Evolutionary conservation across 306 rosid genomes (phyloP).

Genomic region (Betula pendula): DNA sequence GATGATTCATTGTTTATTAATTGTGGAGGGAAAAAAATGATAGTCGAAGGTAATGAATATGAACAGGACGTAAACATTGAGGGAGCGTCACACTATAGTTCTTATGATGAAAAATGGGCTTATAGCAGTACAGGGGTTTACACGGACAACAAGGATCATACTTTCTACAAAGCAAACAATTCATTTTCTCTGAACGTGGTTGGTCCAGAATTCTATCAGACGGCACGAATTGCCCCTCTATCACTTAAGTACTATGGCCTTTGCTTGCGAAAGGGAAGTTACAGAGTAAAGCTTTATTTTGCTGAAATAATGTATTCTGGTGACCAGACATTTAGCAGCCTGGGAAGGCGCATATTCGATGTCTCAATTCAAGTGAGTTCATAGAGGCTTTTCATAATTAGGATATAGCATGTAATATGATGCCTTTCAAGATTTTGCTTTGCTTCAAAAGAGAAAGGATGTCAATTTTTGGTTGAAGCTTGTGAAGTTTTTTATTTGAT

Average conservation of each 20-base stretch:
- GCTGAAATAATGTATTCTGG: conserved; percentile 61
- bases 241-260: conserved; percentile 76
- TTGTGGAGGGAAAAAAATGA: conserved; percentile 50
- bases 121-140: conserved; percentile 67
- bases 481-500: conserved; percentile 14
- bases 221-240: conserved; percentile 60
- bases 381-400: neutral
- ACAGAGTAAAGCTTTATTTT: conserved; percentile 72
- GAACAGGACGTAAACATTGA: conserved; percentile 37
- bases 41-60: conserved; percentile 41
- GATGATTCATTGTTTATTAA: conserved; percentile 64
- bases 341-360: conserved; percentile 68
- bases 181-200: conserved; percentile 28
- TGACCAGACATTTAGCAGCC: conserved; percentile 38
- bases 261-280: conserved; percentile 63
- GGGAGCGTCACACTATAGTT: conserved; percentile 41
- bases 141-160: neutral
- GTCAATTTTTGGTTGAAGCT: neutral
- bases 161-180: conserved; percentile 30
- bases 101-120: conserved; percentile 56
- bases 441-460: neutral
- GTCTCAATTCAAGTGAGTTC: conserved; percentile 76
- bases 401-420: neutral
- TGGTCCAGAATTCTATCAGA: conserved; percentile 32
- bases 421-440: neutral